Evolutionary conservation across 306 rosid species (phyloP).

Genomic region (Quillaja saponaria): DNA sequence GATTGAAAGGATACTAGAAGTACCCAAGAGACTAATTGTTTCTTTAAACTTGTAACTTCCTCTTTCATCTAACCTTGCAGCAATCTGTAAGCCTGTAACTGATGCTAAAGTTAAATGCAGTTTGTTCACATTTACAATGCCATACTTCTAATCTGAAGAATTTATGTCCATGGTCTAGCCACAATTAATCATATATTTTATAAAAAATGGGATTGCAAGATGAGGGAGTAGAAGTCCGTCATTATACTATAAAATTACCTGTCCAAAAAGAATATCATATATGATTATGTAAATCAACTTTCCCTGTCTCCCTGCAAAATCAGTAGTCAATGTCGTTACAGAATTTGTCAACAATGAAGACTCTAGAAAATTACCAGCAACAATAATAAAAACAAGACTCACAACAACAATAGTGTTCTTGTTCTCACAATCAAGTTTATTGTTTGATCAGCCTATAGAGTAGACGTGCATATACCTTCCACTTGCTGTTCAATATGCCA

Average conservation of each 20-base stretch:
- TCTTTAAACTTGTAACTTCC: constrained; percentile 51
- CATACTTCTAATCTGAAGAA: neutral
- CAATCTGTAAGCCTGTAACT: neutral
- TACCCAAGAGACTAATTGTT: constrained; percentile 77
- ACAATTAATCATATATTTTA: neutral
- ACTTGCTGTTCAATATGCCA: constrained; percentile 69
- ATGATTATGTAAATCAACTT: constrained; percentile 57
- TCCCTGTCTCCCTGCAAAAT: constrained; percentile 36
- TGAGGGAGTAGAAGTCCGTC: neutral
- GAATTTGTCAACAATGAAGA: neutral
- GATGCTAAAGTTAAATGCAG: neutral
- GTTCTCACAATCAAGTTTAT: too few relatives aligned
- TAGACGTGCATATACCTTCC: constrained; percentile 62
- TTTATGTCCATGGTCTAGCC: neutral
- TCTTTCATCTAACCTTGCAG: neutral
- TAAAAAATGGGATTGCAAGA: neutral
- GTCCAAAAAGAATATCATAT: constrained; percentile 88
- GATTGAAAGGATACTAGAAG: constrained; percentile 67
- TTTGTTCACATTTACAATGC: neutral
- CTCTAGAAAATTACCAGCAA: too few relatives aligned
- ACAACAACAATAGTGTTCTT: neutral
- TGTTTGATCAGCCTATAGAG: neutral
- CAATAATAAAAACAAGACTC: neutral
- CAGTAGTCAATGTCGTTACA: neutral
- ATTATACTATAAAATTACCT: constrained; percentile 42